Base-by-base conservation (phyloP, 768 basidiomycete species). In the Royoungia palumana region DNA sequence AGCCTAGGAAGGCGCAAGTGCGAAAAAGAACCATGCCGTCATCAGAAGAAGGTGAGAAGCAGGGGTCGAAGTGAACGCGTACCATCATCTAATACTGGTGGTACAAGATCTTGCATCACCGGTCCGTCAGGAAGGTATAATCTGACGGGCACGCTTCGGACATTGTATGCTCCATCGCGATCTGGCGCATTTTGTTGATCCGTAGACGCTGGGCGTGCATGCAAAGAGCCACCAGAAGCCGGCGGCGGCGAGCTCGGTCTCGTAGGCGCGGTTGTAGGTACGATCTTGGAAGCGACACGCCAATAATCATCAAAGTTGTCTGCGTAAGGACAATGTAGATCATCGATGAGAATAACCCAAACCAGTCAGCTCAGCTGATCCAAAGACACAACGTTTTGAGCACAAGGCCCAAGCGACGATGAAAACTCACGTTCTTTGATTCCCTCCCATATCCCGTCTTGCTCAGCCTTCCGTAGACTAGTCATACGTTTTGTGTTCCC, bases 381-480 rank as follows among this genome's bases (percentile, higher is more conserved):
- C 53, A 51, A 19, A 54, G n/a, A 39, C 16, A 34, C 30, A 16
- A 34, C 41, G 41, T 35, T 44, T 54, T 46, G 55, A 63, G 61
- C 61, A 40, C 55, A 46, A 50, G 53, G 53, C 61, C 49, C 55
- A 25, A 32, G 47, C 27, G 44, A 51, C 16, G 19, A 41, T 36
- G n/a, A 49, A 38, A 12, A 72, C 93, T 71, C 64, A 97, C 95
- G 91, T 60, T 92, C 87, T 71, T 87, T 86, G 54, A 99, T 87
- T 8, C 94, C 94, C 59, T 96, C 93, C 96, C 96, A 99, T 47
- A 97, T 81, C 1, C 86, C 92, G 64, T 99, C 96, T 64, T 98
- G 90, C 62, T 98, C 95, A 21, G 79, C 82, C 66, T 94, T 91
- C 46, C 93, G 72, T 28, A 99, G 75, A 16, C 89, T 82, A 2